Base-by-base conservation (phyloP, 2,329 filamentous ascomycete species). In the Exophiala phaeomuriformis region DNA sequence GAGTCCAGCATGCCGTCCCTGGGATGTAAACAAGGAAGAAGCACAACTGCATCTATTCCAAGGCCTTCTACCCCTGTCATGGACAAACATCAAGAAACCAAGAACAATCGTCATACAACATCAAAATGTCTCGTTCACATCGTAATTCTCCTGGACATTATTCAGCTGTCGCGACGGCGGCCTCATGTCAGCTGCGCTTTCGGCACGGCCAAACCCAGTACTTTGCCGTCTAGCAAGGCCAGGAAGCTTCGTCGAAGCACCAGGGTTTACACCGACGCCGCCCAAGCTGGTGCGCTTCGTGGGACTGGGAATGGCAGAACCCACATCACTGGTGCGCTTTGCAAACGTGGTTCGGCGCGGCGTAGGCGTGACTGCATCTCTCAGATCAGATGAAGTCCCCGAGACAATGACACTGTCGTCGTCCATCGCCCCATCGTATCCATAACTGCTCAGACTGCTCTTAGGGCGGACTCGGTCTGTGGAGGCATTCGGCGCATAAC, bases 241-340 rank as follows among this genome's bases (percentile, higher is more conserved):
- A 4, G 48, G 44, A 5, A 57, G 28, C 46, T 52, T 49, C 29
- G 46, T 49, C 5, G 46, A 9, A 4, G 36, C 53, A 40, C 48
- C 19, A 19, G 19, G 1, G 19, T 19, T 19, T 1, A 19, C 19
- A 2, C 19, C 19, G 19, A 19, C 19, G 19, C 19, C 49, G 9
- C 56, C 56, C 3, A 63, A 33, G 50, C 61, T 63, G 30, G 49
- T 37, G 19, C 61, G 54, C 50, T 63, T 63, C 5, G 41, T 56
- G 9, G 61, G 57, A 36, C 59, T 63, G 1, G 60, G 60, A 10
- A 63, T 63, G 3, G 32, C 44, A 6, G 57, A 50, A 51, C 72
- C 71, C 49, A 72, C 70, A 41, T 71, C 70, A 56, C 70, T 73
- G 51, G 68, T 58, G 27, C 72, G 68, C 55, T 72, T 72, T 35